Base-by-base conservation (phyloP, 352 stramenopile species). In the Globisporangium spinosum region DNA sequence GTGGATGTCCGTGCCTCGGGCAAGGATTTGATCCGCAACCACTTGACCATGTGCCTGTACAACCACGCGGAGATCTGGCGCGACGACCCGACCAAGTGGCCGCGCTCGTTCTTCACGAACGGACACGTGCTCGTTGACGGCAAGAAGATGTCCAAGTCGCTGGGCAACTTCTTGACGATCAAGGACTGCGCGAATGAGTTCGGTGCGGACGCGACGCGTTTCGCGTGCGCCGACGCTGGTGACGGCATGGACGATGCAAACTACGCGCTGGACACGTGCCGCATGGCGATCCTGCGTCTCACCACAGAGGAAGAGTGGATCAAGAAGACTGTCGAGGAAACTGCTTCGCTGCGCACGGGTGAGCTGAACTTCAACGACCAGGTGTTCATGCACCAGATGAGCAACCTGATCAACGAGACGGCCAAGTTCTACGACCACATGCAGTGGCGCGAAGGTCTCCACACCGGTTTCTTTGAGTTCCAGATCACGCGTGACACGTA, bases 121-220 rank as follows among this genome's bases (percentile, higher is more conserved):
- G 98, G 98, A 29, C 97, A 99, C 83, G 84, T 99, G 45, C 89
- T 91, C 57, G 85, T 98, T 34, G 97, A 99, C 70, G 97, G 94
- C 7, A 95, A 99, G 80, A 99, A 99, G 82, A 99, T 99, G 98
- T 98, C 91, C 58, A 99, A 99, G 88, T 98, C 93, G 6, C 97
- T 96, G 76, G 98, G 98, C 45, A 99, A 99, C 83, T 99, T 99
- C 77, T 77, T 99, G 49, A 99, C 98, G 73, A 88, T 99, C 70
- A 92, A 99, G 76, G 97, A 99, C 70, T 98, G 94, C 38, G 83
- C 98, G 32, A 83, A 92, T 32, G 94, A 98, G 60, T 99, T 98
- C 73, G 94, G 88, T 70, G 93, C 95, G n/a, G 96, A 98, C 72
- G 95, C 93, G 27, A 98, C 94, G n/a, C 93, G 97, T 65, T 99